These are phyloP conservation scores for Potentilla sterilis DNA, from an alignment of 306 rosid genomes.

Conservation along the genomic window DNA sequence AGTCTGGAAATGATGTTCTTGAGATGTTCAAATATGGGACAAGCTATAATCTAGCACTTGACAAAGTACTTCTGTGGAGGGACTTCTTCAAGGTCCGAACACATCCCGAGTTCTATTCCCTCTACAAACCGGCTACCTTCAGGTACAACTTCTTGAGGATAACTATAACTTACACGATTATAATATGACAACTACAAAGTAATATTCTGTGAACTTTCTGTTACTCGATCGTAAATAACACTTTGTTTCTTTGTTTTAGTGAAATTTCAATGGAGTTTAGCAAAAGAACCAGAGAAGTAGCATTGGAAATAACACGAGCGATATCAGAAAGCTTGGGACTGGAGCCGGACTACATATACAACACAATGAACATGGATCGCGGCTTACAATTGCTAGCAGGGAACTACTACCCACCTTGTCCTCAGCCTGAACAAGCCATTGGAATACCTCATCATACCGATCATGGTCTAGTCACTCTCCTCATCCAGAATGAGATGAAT, in stretches of 20 bases:
- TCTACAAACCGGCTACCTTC: not conserved
- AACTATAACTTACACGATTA: no score
- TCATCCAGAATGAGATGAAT: conserved; percentile 26
- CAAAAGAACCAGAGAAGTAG: conserved; percentile 13
- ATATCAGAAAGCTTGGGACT: conserved; percentile 32
- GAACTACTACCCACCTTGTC: conserved; percentile 34
- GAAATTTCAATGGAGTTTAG: not conserved
- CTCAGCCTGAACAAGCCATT: conserved; percentile 31
- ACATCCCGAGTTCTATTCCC: not conserved
- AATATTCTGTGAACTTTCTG: no score
- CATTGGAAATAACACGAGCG: conserved; percentile 18
- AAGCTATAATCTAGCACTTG: not conserved
- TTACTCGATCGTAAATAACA: no score
- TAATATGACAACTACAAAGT: no score
- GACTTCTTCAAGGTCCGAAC: conserved; percentile 10
- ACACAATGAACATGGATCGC: conserved; percentile 21
- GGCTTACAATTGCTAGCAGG: conserved; percentile 17
- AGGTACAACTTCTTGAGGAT: not conserved
- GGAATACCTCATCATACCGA: conserved; percentile 31
- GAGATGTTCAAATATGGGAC: not conserved
- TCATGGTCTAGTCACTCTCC: conserved; percentile 21
- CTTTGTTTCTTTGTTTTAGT: not conserved
- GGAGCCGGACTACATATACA: conserved; percentile 25
- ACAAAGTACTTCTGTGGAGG: not conserved
- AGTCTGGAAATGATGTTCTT: not conserved